Evolutionary conservation across 768 basidiomycete species (phyloP), one percentile per base, ranked within the genome.

Genomic region (Suillus occidentalis): DNA sequence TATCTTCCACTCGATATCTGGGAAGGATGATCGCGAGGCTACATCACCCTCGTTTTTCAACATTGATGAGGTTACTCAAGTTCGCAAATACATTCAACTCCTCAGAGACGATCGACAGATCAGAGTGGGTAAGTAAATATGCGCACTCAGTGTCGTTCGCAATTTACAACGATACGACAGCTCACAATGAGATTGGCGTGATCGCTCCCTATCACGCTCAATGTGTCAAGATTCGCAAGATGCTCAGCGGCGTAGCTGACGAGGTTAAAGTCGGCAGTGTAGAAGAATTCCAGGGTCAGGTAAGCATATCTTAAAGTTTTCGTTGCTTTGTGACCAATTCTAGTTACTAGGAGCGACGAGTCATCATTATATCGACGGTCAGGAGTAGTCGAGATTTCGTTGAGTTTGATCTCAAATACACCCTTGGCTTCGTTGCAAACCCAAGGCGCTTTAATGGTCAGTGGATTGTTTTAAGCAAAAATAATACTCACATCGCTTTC

Each of bases 41-140:
- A 81, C 83, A 0, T 89, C 89, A 0, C 89, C 89, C 1, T 90
- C 88, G 0, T 90, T 88, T 73, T 90, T 90, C 79, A 91, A 91
- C 64, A 81, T 85, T 43, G 81, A 85, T 36, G 89, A 90, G 67
- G 80, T 79, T 0, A 70, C 82, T 0, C 82, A 84, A 55, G 85
- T 89, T 55, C 84, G 83, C 67, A 67, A 70, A 0, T 90, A 89
- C 57, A 70, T 64, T 18, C 20, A 61, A 9, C 28, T 78, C 72
- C 63, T 64, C 69, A 49, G 71, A 68, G 25, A 71, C 84, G 78
- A 84, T 57, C 70, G 76, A 7, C 71, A 67, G 4, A 75, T 79
- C 68, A 71, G 80, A 18, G 84, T 82, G 12, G 77, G 87, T 85
- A 72, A 42, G 82, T 69, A 3, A 37, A 37, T 25, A 45, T 4